Conservation (phyloP, 257 asterid genomes). For the Jaltomata sinuosa region DNA sequence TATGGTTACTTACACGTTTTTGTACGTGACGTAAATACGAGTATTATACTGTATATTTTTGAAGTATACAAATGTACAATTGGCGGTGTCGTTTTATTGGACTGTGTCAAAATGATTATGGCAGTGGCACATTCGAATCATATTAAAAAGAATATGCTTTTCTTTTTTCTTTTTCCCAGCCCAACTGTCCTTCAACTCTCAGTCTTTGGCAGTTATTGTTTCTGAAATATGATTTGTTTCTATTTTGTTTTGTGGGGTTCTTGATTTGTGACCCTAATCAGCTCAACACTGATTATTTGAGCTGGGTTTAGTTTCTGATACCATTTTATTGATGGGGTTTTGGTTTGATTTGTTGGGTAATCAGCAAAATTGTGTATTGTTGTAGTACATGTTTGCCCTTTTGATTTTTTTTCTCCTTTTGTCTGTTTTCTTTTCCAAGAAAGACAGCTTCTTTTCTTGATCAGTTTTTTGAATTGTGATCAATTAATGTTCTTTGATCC, state of each 20-base stretch:
- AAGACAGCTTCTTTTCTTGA: background rate
- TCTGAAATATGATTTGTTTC: slow-evolving; percentile 12
- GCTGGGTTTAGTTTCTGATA: slow-evolving; percentile 22
- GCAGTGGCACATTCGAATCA: slow-evolving; percentile 51
- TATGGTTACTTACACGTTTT: background rate
- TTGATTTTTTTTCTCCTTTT: background rate
- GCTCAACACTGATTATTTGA: slow-evolving; percentile 11
- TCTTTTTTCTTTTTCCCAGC: slow-evolving; percentile 9
- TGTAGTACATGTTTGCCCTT: background rate
- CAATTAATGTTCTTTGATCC: background rate
- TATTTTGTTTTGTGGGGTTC: background rate
- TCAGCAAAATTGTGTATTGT: background rate
- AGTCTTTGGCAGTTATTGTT: slow-evolving; percentile 51
- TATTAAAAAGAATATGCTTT: slow-evolving; percentile 52
- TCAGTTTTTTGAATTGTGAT: background rate
- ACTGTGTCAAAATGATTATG: slow-evolving; percentile 1
- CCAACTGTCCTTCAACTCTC: slow-evolving; percentile 30
- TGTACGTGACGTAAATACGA: background rate
- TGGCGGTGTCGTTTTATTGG: background rate
- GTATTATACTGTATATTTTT: background rate
- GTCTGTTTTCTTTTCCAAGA: background rate
- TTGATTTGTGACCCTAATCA: background rate
- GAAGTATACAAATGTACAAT: background rate
- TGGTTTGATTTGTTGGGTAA: slow-evolving; percentile 3
- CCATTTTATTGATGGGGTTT: slow-evolving; percentile 5